phyloP scores from a whole-genome alignment of 2,329 filamentous ascomycete species.

The Fusarium aywerte region DNA sequence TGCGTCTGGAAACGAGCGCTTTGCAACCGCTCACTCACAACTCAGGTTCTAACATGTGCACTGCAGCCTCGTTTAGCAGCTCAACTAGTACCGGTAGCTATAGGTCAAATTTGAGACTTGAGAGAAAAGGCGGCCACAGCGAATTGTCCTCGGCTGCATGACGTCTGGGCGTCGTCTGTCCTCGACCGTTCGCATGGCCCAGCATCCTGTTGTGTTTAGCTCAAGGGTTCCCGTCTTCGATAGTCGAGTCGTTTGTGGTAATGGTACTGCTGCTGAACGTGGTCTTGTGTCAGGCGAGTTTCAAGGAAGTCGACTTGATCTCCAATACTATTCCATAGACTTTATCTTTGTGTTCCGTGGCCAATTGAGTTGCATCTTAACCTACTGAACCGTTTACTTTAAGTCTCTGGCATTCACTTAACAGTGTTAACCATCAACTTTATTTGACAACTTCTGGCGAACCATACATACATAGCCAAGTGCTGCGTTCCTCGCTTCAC shows the following conservation, averaged over 20 bases:
- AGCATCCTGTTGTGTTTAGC: slow-evolving; percentile 24
- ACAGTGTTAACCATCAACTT: not conserved
- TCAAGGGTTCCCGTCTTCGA: slow-evolving; percentile 12
- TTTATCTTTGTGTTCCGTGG: slow-evolving; percentile 18
- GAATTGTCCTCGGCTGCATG: slow-evolving; percentile 19
- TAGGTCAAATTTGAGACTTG: not conserved
- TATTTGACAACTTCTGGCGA: slow-evolving; percentile 8
- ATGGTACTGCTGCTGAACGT: slow-evolving; percentile 4
- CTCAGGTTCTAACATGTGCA: slow-evolving; percentile 12
- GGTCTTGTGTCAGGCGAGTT: slow-evolving; percentile 24
- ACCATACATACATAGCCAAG: slow-evolving; percentile 15
- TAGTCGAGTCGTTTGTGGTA: slow-evolving; percentile 2
- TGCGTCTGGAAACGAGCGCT: not conserved
- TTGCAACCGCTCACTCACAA: slow-evolving; percentile 13
- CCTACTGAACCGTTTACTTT: not conserved
- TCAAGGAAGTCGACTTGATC: slow-evolving; percentile 18
- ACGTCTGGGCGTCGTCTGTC: slow-evolving; percentile 21
- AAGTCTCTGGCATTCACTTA: not conserved
- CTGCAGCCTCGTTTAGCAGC: slow-evolving; percentile 38
- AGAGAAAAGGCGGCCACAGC: slow-evolving; percentile 27
- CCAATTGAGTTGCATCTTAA: slow-evolving; percentile 20
- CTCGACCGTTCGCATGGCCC: slow-evolving; percentile 19
- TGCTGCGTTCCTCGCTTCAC: slow-evolving; percentile 41
- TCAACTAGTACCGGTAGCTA: not conserved
- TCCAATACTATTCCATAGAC: slow-evolving; percentile 10